Evolutionary conservation across 2,329 filamentous ascomycete genomes (phyloP).

Genomic region (Paraconiothyrium sp.): DNA sequence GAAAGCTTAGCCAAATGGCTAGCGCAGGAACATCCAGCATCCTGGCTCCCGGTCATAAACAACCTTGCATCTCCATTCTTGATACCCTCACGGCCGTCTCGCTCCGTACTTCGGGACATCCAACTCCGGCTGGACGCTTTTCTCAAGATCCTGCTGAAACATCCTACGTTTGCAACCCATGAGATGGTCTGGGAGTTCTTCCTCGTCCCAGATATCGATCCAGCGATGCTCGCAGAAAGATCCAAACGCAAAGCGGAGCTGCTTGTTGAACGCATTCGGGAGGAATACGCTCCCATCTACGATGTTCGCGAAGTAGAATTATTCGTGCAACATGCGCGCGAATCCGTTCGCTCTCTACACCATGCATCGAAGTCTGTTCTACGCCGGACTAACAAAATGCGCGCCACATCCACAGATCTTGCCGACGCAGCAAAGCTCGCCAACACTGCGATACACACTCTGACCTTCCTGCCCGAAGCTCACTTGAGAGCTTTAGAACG

Average conservation of each 20-base stretch:
- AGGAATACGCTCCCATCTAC: conserved; percentile 84
- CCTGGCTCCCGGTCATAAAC: conserved; percentile 85
- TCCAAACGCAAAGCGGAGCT: conserved; percentile 87
- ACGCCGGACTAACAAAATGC: conserved; percentile 78
- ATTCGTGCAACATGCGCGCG: conserved; percentile 89
- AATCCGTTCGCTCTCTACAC: conserved; percentile 86
- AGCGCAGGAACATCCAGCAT: conserved; percentile 89
- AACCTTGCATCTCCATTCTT: conserved; percentile 89
- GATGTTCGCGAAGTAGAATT: conserved; percentile 90
- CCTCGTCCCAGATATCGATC: conserved; percentile 90
- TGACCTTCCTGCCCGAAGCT: conserved; percentile 72
- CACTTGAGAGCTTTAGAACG: conserved; percentile 77
- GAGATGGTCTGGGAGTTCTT: conserved; percentile 99
- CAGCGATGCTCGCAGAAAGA: conserved; percentile 87
- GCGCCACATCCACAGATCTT: conserved; percentile 72
- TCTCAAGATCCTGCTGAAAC: conserved; percentile 82
- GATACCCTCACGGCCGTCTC: conserved; percentile 89
- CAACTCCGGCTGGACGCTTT: conserved; percentile 89
- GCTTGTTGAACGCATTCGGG: conserved; percentile 82
- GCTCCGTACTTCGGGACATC: conserved; percentile 85
- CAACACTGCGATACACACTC: conserved; percentile 62
- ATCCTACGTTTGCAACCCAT: conserved; percentile 93
- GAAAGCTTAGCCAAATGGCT: conserved; percentile 88
- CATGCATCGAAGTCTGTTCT: conserved; percentile 84
- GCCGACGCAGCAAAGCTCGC: conserved; percentile 69